These are phyloP conservation scores for Phytophthora colocasiae DNA, from an alignment of 352 stramenopile genomes.

Conservation along the genomic window DNA sequence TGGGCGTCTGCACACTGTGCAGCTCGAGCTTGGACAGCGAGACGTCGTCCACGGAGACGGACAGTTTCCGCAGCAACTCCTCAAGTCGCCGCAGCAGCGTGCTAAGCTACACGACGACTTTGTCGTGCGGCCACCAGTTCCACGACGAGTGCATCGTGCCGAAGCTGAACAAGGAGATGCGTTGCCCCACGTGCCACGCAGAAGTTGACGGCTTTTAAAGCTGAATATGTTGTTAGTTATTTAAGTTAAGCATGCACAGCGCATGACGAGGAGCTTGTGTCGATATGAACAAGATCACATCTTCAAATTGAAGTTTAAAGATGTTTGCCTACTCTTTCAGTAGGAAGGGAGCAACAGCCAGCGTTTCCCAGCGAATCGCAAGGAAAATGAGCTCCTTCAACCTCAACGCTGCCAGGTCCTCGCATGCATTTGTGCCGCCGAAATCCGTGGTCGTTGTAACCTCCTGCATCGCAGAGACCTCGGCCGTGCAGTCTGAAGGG, in stretches of 20 bases:
- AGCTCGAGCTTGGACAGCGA: constrained; percentile 25
- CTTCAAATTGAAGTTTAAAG: not conserved
- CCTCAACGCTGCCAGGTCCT: constrained; percentile 27
- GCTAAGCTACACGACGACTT: not conserved
- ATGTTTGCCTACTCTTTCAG: constrained; percentile 8
- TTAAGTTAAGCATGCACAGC: not conserved
- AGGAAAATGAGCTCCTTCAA: constrained; percentile 43
- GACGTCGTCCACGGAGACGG: not conserved
- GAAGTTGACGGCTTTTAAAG: not conserved
- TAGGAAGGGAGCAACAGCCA: constrained; percentile 32
- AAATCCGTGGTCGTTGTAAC: constrained; percentile 29
- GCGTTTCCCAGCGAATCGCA: constrained; percentile 40
- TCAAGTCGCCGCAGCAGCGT: not conserved
- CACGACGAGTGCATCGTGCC: constrained; percentile 46
- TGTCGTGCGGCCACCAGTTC: constrained; percentile 1
- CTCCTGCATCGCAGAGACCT: not conserved
- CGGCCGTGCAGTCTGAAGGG: not conserved
- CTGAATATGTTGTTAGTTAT: not conserved
- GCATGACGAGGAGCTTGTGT: not conserved
- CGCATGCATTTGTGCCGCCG: constrained; percentile 31
- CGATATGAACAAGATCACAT: constrained; percentile 1
- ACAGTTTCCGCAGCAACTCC: not conserved
- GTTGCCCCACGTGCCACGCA: constrained; percentile 46
- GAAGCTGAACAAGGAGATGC: constrained; percentile 57
- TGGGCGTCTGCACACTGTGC: constrained; percentile 25